Conservation (phyloP, 768 basidiomycete species). For the Xerocomus spinulosus region DNA sequence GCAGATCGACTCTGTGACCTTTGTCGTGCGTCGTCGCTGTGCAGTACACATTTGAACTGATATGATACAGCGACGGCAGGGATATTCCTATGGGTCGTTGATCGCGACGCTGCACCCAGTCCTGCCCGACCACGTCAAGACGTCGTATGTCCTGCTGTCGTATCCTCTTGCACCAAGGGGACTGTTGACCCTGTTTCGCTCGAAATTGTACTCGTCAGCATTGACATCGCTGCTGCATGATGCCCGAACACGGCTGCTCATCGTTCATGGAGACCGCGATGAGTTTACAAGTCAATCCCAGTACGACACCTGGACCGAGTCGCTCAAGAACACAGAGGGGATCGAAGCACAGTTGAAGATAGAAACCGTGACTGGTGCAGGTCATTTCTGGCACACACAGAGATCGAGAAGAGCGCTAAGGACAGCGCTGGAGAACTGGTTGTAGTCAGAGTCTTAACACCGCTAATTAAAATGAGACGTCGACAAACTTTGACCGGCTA, state of each 20-base stretch:
- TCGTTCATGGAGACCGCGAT: constrained; percentile 65
- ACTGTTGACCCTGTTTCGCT: constrained; percentile 65
- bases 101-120: constrained; percentile 63
- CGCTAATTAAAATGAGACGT: no score
- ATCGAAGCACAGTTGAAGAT: constrained; percentile 25
- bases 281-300: constrained; percentile 58
- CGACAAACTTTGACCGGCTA: constrained; percentile 14
- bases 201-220: constrained; percentile 47
- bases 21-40: constrained; percentile 50
- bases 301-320: constrained; percentile 54
- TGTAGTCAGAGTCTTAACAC: constrained; percentile 4
- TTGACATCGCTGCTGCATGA: constrained; percentile 49
- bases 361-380: constrained; percentile 42
- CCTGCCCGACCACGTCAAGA: constrained; percentile 44
- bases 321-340: constrained; percentile 30
- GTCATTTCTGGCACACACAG: constrained; percentile 64
- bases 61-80: constrained; percentile 37
- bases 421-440: constrained; percentile 20
- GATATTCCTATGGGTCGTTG: constrained; percentile 79
- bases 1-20: constrained; percentile 46
- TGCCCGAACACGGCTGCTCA: constrained; percentile 46
- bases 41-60: constrained; percentile 4
- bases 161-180: constrained; percentile 69
- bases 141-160: constrained; percentile 66
- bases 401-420: constrained; percentile 21